These are phyloP conservation scores for Penicillium canescens DNA, from an alignment of 495 filamentous ascomycete genomes.

Conservation along the genomic window DNA sequence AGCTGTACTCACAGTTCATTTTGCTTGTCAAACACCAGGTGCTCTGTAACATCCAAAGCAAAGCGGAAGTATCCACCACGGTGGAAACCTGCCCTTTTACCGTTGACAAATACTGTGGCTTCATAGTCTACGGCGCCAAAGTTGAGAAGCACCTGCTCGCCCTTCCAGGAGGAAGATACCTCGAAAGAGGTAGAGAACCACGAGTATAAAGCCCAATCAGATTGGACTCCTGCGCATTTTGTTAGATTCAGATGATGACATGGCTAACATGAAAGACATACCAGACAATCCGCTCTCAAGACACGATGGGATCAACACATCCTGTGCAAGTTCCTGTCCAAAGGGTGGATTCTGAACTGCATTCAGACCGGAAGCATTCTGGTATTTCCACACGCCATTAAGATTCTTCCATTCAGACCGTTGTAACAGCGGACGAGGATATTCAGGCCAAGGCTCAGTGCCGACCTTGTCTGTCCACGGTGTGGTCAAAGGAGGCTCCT, in stretches of 20 bases:
- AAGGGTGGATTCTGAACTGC: constrained; percentile 45
- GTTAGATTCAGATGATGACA: constrained; percentile 2
- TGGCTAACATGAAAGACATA: constrained; percentile 15
- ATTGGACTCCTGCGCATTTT: constrained; percentile 51
- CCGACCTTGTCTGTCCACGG: constrained; percentile 63
- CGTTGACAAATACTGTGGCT: constrained; percentile 65
- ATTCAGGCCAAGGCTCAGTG: constrained; percentile 65
- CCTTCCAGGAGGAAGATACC: constrained; percentile 49
- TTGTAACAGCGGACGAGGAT: constrained; percentile 62
- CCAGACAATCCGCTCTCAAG: constrained; percentile 58
- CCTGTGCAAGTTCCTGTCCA: constrained; percentile 37
- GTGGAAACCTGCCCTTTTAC: constrained; percentile 51
- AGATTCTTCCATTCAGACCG: constrained; percentile 61
- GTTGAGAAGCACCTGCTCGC: constrained; percentile 53
- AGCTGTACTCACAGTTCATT: constrained; percentile 53
- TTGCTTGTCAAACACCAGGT: constrained; percentile 35
- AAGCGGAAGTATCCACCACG: constrained; percentile 65
- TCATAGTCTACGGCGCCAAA: constrained; percentile 72
- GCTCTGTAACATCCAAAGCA: constrained; percentile 56
- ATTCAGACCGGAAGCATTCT: constrained; percentile 39
- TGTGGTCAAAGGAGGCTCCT: constrained; percentile 54
- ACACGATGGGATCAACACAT: constrained; percentile 65
- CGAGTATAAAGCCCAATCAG: constrained; percentile 47
- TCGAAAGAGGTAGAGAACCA: constrained; percentile 62
- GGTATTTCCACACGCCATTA: constrained; percentile 69